Evolutionary conservation across 305 asterid species (phyloP).

Genomic region (Withania somnifera): DNA sequence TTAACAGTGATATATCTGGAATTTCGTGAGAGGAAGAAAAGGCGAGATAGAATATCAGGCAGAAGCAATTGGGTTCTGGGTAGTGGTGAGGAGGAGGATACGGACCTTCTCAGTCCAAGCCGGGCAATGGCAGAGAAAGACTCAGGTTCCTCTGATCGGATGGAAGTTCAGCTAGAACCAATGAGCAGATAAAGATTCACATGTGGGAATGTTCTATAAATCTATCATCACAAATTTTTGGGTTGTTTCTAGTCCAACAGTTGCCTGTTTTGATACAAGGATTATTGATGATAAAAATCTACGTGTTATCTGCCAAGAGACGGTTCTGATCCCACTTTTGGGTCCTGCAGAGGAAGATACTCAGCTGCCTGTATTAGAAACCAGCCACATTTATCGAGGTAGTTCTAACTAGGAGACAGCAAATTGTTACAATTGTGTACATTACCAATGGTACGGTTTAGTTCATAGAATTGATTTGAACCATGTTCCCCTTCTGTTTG

Average conservation of each 20-base stretch:
- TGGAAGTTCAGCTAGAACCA: conserved; percentile 94
- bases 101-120: conserved; percentile 54
- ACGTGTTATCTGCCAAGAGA: conserved; percentile 7
- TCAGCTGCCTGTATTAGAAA: conserved; percentile 32
- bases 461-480: background rate
- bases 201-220: conserved; percentile 3
- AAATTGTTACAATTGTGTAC: background rate
- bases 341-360: conserved; percentile 24
- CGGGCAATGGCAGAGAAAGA: conserved; percentile 34
- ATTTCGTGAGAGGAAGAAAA: conserved; percentile 42
- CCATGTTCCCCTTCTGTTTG: background rate
- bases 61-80: conserved; percentile 87
- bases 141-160: conserved; percentile 39
- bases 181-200: conserved; percentile 36
- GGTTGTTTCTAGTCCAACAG: conserved; percentile 14
- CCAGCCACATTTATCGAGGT: conserved; percentile 34
- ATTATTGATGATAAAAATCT: conserved; percentile 7
- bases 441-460: background rate
- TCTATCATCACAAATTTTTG: conserved; percentile 21
- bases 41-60: conserved; percentile 34
- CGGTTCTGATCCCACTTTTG: conserved; percentile 17
- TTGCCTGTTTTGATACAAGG: conserved; percentile 6
- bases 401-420: conserved; percentile 8
- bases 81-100: conserved; percentile 65
- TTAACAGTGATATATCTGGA: conserved; percentile 55